Evolutionary conservation across 768 basidiomycete species (phyloP), one percentile per base, ranked within the genome.

Genomic region (Mycena rosella): DNA sequence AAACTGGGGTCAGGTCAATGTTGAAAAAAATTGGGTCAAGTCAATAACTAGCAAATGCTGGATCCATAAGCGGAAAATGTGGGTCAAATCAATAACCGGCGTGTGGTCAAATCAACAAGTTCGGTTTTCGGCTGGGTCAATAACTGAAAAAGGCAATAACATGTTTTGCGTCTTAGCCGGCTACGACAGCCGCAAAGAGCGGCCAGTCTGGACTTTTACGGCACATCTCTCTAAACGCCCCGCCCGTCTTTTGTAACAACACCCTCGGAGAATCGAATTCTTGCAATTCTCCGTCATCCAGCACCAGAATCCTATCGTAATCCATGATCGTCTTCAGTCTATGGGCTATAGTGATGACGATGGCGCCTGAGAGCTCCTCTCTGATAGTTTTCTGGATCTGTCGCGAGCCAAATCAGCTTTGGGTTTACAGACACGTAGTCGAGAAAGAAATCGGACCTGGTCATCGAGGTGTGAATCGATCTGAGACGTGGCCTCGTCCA

Each of bases 291-390:
- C 94, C 94, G 20, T 86, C 83, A 59, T 89, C 90, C 24, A 94
- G 78, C n/a, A 95, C 91, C 71, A 94, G 79, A 72, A 96, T 82
- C 17, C 89, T 82, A 78, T 90, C 88, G 77, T 93, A 88, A 76
- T 94, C 89, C 67, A 94, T 88, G 61, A 94, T 88, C 0, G 92
- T 94, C 74, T 88, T 88, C 24, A 94, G 81, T 17, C 92, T 83
- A 79, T 95, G 94, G 5, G 95, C 95, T 63, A 96, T 95, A 11
- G 93, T 94, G 40, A 96, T 86, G 22, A 96, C 89, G 22, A 94
- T 90, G 0, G 91, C 87, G 14, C 86, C 85, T 1, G 83, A 77
- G 58, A 96, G 86, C 76, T 93, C 91, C 72, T 91, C 89, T 30
- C 91, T 85, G 36, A 94, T 89, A 0, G 91, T 93, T 40, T 79